Conservation (phyloP, 495 filamentous ascomycete species). For the Cenococcum geophilum region DNA sequence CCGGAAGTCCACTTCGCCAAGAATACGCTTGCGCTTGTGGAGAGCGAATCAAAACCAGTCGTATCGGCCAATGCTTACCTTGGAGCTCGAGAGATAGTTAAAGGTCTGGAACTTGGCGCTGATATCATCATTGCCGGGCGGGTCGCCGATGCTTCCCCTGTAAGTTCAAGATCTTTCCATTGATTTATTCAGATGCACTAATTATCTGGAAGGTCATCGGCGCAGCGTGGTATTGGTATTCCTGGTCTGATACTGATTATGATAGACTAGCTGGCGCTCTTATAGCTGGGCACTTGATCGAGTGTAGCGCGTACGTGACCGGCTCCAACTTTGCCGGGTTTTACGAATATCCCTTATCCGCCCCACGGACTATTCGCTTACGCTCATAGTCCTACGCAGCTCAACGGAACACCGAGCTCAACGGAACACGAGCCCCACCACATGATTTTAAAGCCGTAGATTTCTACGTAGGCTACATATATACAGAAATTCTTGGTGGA, state of each 20-base stretch:
- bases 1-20: conserved; percentile 26
- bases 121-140: conserved; percentile 46
- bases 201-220: conserved; percentile 16
- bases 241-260: conserved; percentile 29
- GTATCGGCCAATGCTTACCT: conserved; percentile 34
- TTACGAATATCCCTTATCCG: conserved; percentile 37
- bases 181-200: conserved; percentile 1
- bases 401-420: no score
- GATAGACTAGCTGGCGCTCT: conserved; percentile 50
- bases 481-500: no score
- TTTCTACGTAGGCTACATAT: no score
- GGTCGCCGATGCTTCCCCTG: conserved; percentile 24
- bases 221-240: conserved; percentile 25
- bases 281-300: conserved; percentile 54
- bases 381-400: no score
- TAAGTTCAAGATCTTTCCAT: conserved; percentile 9
- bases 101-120: conserved; percentile 34
- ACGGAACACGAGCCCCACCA: no score
- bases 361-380: no score
- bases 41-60: conserved; percentile 27
- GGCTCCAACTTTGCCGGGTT: conserved; percentile 57
- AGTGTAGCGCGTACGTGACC: conserved; percentile 49
- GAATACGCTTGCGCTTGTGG: conserved; percentile 30
- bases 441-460: no score
- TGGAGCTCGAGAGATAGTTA: conserved; percentile 32